A percentile compares a stretch with the other conserved stretches of the same genome.
phyloP scores from a whole-genome alignment of 2,329 filamentous ascomycete species.

The Cytospora chrysosperma region DNA sequence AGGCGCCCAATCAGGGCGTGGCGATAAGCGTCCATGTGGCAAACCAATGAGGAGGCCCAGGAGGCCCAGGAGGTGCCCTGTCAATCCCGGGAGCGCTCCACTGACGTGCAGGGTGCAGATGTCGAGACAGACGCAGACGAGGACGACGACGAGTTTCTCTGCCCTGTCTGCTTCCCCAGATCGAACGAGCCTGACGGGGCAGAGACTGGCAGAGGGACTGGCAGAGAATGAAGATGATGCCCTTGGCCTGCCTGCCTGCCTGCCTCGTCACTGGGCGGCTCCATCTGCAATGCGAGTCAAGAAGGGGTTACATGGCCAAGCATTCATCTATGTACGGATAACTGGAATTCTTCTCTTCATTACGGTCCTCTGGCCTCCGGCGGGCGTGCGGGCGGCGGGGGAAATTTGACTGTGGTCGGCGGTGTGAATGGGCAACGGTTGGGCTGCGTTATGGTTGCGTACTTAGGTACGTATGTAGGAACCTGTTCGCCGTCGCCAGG shows the following conservation, averaged over 20 bases:
- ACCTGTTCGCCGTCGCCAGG: neutral
- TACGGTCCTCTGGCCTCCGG: no score
- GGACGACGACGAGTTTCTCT: neutral
- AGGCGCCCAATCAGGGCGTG: conserved; percentile 13
- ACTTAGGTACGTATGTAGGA: neutral
- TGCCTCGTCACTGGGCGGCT: neutral
- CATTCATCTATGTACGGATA: no score
- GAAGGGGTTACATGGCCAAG: no score
- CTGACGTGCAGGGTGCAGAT: conserved; percentile 8
- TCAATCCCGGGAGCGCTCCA: conserved; percentile 2
- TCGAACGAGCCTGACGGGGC: neutral
- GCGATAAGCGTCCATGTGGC: conserved; percentile 19
- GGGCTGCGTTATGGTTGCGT: neutral
- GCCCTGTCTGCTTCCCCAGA: conserved; percentile 1
- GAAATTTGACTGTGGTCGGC: neutral
- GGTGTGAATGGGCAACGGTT: no score
- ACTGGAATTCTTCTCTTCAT: no score
- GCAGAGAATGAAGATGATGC: no score
- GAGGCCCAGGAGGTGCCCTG: no score
- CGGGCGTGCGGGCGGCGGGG: no score
- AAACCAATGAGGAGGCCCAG: neutral
- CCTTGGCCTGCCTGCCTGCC: no score
- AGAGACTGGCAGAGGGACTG: no score
- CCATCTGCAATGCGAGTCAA: conserved; percentile 10
- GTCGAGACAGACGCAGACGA: neutral